Evolutionary conservation across 1,284 basidiomycete genomes (phyloP).

Genomic region (Cystobasidium slooffiae): DNA sequence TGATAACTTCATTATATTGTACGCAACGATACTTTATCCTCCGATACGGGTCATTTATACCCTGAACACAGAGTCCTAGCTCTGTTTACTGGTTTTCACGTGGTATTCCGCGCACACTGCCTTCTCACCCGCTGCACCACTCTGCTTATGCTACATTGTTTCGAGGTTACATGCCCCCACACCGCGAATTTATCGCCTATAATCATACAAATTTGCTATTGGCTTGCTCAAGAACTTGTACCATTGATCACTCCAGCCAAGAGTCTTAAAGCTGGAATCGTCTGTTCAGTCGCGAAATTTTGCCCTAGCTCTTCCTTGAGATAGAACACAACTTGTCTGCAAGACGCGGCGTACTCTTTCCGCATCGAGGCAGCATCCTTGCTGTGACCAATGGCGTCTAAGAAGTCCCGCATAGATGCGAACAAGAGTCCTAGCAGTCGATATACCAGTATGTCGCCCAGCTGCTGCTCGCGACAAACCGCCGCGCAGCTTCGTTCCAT

Average conservation of each 20-base stretch:
- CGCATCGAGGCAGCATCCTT: background rate
- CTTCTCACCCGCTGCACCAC: no score
- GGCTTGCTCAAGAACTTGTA: background rate
- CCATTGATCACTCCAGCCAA: constrained; percentile 35
- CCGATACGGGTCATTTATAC: no score
- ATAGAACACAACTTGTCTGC: constrained; percentile 8
- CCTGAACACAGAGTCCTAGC: no score
- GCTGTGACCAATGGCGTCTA: constrained; percentile 60
- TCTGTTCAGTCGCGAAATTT: constrained; percentile 23
- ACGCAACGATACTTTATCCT: no score
- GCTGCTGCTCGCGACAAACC: constrained; percentile 10
- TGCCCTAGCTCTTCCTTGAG: constrained; percentile 38
- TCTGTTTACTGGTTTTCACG: no score
- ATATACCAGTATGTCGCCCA: constrained; percentile 41
- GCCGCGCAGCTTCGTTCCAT: constrained; percentile 11
- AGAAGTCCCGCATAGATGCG: constrained; percentile 47
- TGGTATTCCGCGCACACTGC: no score
- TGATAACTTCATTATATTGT: no score
- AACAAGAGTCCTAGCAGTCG: constrained; percentile 46
- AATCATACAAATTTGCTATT: background rate
- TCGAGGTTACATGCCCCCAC: no score
- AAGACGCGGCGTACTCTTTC: constrained; percentile 31
- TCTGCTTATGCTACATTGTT: no score
- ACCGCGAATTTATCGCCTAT: no score
- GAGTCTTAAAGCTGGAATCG: constrained; percentile 29